These are phyloP conservation scores for Pyrenophora seminiperda DNA, from an alignment of 2,329 filamentous ascomycete genomes.

Conservation along the genomic window DNA sequence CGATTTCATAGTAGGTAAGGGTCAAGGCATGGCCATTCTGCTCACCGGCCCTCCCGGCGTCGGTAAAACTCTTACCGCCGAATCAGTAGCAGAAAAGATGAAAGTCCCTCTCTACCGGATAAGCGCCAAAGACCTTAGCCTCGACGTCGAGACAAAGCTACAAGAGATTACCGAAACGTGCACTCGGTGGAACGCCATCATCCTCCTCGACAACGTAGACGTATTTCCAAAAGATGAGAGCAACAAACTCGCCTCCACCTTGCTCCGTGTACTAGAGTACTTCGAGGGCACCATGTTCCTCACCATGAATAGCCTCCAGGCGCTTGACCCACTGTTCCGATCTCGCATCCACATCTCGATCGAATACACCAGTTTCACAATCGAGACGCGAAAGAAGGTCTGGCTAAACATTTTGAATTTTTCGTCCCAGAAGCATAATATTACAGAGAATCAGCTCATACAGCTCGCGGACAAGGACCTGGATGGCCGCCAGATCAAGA, in stretches of 20 bases:
- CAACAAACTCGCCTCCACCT: constrained; percentile 50
- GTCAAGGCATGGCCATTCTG: constrained; percentile 36
- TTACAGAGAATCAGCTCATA: constrained; percentile 17
- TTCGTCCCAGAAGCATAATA: constrained; percentile 21
- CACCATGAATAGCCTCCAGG: constrained; percentile 43
- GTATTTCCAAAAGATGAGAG: constrained; percentile 55
- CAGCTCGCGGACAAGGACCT: constrained; percentile 50
- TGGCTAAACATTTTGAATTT: constrained; percentile 47
- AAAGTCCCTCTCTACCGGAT: constrained; percentile 66
- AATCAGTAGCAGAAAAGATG: constrained; percentile 28
- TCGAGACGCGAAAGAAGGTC: constrained; percentile 43
- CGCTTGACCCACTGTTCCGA: constrained; percentile 41
- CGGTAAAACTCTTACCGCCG: constrained; percentile 34
- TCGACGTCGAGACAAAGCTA: constrained; percentile 70
- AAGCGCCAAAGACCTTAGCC: constrained; percentile 76
- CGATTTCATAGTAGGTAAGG: constrained; percentile 57
- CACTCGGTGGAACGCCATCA: constrained; percentile 62
- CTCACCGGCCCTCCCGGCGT: constrained; percentile 36
- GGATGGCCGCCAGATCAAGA: constrained; percentile 61
- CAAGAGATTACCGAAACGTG: constrained; percentile 84
- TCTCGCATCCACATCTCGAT: constrained; percentile 41
- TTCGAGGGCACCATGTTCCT: constrained; percentile 44
- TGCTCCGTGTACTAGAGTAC: constrained; percentile 43
- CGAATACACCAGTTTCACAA: constrained; percentile 34
- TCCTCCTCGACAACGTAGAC: constrained; percentile 77